phyloP scores from a whole-genome alignment of 768 basidiomycete species.

The Crepidotus variabilis region DNA sequence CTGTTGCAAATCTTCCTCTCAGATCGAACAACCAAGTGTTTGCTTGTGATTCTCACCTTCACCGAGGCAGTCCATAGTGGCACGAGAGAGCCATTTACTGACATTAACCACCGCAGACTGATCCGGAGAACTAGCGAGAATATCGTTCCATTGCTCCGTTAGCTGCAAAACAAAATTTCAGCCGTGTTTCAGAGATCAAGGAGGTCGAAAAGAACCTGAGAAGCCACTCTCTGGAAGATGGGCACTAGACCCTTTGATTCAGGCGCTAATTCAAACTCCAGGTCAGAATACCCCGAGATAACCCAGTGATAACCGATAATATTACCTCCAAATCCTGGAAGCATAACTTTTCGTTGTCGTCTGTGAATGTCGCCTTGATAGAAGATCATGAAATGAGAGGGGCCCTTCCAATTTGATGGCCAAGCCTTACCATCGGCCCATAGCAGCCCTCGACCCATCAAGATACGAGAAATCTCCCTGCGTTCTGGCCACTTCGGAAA shows the following conservation, averaged over 20 bases:
- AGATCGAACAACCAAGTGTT: neutral
- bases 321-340: slow-evolving; percentile 50
- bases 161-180: slow-evolving; percentile 26
- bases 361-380: slow-evolving; percentile 40
- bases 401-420: neutral
- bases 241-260: slow-evolving; percentile 49
- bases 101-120: slow-evolving; percentile 43
- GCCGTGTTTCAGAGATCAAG: neutral
- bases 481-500: slow-evolving; percentile 50
- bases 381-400: neutral
- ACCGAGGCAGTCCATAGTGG: slow-evolving; percentile 48
- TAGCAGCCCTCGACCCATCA: slow-evolving; percentile 49
- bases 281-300: neutral
- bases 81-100: slow-evolving; percentile 45
- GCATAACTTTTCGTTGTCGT: slow-evolving; percentile 50
- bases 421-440: slow-evolving; percentile 47
- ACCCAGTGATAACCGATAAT: neutral
- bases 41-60: slow-evolving; percentile 30
- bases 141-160: slow-evolving; percentile 47
- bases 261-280: slow-evolving; percentile 22
- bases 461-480: slow-evolving; percentile 43
- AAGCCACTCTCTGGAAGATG: slow-evolving; percentile 41
- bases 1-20: slow-evolving; percentile 16
- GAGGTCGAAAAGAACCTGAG: slow-evolving; percentile 32
- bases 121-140: slow-evolving; percentile 37